Evolutionary conservation across 192 early-diverging fungal species (phyloP), one percentile per base, ranked within the genome.

Genomic region (Neocallimastix lanati): DNA sequence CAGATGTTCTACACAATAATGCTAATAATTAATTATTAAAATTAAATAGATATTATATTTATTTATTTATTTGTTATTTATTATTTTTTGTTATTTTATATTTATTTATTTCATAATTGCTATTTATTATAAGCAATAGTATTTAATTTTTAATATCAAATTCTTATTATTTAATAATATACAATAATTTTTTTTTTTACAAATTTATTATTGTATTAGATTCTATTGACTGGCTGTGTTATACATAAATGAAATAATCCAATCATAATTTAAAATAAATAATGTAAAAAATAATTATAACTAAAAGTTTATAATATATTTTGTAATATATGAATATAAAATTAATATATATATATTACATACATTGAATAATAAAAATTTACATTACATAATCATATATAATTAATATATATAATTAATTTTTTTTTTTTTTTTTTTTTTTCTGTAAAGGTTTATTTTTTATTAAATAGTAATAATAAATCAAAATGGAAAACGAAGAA

Each of bases 401-500:
- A 33, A 33, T n/a, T n/a, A n/a, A n/a, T n/a, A n/a, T n/a, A n/a
- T n/a, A 13, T 50, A 2, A 21, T 21, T 14, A 4, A 2, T 21
- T 21, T 50, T 21, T 21, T 50, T 50, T 21, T 38, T 14, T 21
- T 67, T 67, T 67, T 67, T 67, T n/a, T 67, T 67, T 67, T 67
- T 0, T 5, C 21, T 13, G 21, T 2, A 50, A 50, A 50, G 40
- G 21, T 50, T 50, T 79, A 38, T 28, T 28, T 79, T 79, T 2
- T 28, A 28, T 79, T 28, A 76, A 76, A 16, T 30, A 29, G 28
- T 79, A 29, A 40, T 29, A 76, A 78, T 77, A 78, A 36, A 78
- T n/a, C 30, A 78, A 21, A 12, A 37, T 37, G 77, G 77, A 78
- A 30, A 37, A 30, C 29, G 77, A 84, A 82, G 80, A 86, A 88